Evolutionary conservation across 495 filamentous ascomycete genomes (phyloP).

Genomic region (Lophiotrema nucula): DNA sequence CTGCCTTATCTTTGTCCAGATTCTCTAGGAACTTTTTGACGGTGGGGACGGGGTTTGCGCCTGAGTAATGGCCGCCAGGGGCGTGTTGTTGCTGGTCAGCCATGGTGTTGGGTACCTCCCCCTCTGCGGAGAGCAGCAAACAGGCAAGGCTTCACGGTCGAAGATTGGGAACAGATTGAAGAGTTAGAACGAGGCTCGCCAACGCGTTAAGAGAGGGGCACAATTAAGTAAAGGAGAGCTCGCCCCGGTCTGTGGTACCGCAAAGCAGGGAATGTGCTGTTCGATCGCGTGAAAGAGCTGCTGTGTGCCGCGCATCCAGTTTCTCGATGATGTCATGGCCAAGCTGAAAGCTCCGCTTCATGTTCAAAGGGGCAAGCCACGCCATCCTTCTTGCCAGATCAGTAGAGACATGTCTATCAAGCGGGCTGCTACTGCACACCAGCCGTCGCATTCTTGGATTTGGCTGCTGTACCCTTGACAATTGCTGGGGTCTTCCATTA

Average conservation of each 20-base stretch:
- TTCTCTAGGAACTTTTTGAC: slow-evolving; percentile 78
- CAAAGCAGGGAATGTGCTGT: slow-evolving; percentile 16
- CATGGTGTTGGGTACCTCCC: slow-evolving; percentile 19
- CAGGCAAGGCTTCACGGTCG: neutral
- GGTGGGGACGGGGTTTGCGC: slow-evolving; percentile 76
- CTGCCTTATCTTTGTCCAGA: slow-evolving; percentile 74
- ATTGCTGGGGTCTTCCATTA: too few species aligned
- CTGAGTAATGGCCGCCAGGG: slow-evolving; percentile 56
- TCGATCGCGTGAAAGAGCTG: slow-evolving; percentile 6
- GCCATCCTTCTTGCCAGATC: neutral
- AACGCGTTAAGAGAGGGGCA: neutral
- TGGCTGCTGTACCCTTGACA: slow-evolving; percentile 1
- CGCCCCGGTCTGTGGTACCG: slow-evolving; percentile 9
- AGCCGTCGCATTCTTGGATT: neutral
- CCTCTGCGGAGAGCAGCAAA: neutral
- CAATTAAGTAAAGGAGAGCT: slow-evolving; percentile 12
- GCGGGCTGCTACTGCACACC: neutral
- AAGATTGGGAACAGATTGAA: neutral
- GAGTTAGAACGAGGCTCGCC: too few species aligned
- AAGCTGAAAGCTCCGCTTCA: neutral
- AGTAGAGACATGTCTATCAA: neutral
- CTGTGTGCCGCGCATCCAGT: neutral
- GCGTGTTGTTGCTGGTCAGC: slow-evolving; percentile 38
- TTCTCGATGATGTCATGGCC: slow-evolving; percentile 18
- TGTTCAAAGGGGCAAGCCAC: slow-evolving; percentile 4